Conservation (phyloP, 805 yeast species). For the Suhomyces faveliae region DNA sequence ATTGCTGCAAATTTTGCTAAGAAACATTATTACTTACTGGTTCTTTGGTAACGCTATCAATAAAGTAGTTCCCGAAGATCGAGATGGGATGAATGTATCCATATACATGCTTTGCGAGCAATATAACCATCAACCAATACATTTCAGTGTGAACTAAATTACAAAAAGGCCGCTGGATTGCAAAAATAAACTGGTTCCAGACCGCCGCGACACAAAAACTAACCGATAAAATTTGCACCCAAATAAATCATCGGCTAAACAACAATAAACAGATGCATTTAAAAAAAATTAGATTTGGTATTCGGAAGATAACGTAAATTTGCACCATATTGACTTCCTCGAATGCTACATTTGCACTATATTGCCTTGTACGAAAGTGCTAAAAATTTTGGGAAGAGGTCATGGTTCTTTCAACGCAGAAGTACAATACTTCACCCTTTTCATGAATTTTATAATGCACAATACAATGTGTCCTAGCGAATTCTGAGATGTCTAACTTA, state of each 20-base stretch:
- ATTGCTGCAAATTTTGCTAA: background rate
- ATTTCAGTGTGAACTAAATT: background rate
- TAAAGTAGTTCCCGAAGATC: slow-evolving; percentile 67
- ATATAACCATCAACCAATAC: background rate
- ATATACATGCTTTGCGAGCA: background rate
- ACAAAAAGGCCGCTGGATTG: background rate
- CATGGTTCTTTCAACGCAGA: too few relatives aligned
- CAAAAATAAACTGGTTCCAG: background rate
- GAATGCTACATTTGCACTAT: too few relatives aligned
- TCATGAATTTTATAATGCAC: too few relatives aligned
- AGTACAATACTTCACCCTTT: too few relatives aligned
- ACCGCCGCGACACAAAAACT: background rate
- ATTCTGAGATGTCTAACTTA: too few relatives aligned
- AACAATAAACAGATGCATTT: background rate
- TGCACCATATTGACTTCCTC: too few relatives aligned
- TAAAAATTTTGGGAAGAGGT: too few relatives aligned
- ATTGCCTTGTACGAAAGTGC: too few relatives aligned
- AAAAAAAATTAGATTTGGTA: too few relatives aligned
- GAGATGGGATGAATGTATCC: slow-evolving; percentile 60
- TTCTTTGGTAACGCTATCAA: slow-evolving; percentile 68
- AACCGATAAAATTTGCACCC: background rate
- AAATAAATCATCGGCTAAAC: background rate
- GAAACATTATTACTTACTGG: slow-evolving; percentile 49
- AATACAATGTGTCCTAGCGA: too few relatives aligned
- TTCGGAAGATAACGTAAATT: too few relatives aligned